phyloP scores from a whole-genome alignment of 2,329 filamentous ascomycete species.

The Cercospora berteroae region DNA sequence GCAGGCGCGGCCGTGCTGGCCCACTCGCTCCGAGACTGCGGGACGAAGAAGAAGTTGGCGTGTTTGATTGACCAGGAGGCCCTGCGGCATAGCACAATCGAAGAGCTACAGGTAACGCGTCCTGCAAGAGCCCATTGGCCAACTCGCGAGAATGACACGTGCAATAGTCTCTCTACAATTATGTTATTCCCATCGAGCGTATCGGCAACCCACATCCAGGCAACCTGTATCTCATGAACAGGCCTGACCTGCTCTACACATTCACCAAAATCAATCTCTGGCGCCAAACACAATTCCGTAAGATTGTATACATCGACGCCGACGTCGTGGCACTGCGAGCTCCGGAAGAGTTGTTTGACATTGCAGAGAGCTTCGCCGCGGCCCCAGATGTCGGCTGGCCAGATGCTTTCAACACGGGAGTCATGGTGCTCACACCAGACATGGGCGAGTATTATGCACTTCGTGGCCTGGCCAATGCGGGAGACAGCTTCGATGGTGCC shows the following conservation, averaged over 20 bases:
- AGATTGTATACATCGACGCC: conserved; percentile 91
- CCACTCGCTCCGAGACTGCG: conserved; percentile 89
- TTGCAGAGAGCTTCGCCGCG: conserved; percentile 62
- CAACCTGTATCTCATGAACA: conserved; percentile 89
- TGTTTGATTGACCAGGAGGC: conserved; percentile 79
- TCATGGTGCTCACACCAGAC: conserved; percentile 87
- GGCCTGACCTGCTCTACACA: conserved; percentile 82
- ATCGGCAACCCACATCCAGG: conserved; percentile 73
- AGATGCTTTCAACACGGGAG: conserved; percentile 95
- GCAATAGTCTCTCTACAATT: conserved; percentile 74
- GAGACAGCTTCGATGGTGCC: conserved; percentile 93
- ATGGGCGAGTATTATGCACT: conserved; percentile 85
- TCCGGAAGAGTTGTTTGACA: conserved; percentile 85
- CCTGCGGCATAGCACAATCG: conserved; percentile 70
- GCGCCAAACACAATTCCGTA: conserved; percentile 84
- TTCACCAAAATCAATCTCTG: conserved; percentile 97
- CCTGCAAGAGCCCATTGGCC: neutral
- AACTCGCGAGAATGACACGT: conserved; percentile 3
- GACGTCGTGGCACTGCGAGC: conserved; percentile 89
- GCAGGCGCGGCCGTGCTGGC: conserved; percentile 87
- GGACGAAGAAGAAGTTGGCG: conserved; percentile 80
- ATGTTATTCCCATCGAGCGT: conserved; percentile 78
- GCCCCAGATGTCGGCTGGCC: conserved; percentile 97
- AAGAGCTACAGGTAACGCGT: conserved; percentile 67
- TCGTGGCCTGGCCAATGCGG: conserved; percentile 75